Evolutionary conservation across 306 rosid species (phyloP), one percentile per base, ranked within the genome.

Genomic region (Quercus gilva): DNA sequence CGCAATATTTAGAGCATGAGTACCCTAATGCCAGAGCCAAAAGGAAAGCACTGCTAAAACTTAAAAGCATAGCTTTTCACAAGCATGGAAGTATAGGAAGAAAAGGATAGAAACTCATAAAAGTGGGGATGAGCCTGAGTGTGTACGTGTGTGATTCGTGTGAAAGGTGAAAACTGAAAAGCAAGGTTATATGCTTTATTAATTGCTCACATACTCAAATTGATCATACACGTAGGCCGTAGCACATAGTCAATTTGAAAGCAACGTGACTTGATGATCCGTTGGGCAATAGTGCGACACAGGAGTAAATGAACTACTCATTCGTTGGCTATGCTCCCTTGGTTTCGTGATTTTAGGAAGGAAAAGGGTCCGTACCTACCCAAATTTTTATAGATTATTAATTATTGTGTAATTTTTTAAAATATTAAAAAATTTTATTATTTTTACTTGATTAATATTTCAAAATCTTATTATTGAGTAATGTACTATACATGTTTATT

Each of bases 241-340:
- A 80, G 41, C 77, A 25, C 57, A 69, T 49, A 41, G 12, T 41
- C 45, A 41, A 41, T 41, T 41, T 41, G 84, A 81, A 58, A 76
- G 84, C 65, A 69, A 81, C 84, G 76, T 59, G 51, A 70, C 80
- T 20, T 75, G 21, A 49, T 53, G 9, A 21, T 12, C 65, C 69
- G 3, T 26, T 3, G 69, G 49, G 31, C 55, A 13, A 35, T 0
- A 68, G 21, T 43, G 72, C 76, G 76, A 81, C 76, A 75, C 5
- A 15, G 35, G 61, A 69, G 4, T 74, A 64, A 74, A 52, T 74
- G 64, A 59, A 60, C 59, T 7, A 52, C 58, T 69, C 28, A 35
- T 23, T 17, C 7, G 23, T 10, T n/a, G 61, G 28, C 5, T 6
- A 18, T 74, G n/a, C 25, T 35, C 15, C 56, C 4, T 14, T 25